These are phyloP conservation scores for Skeletonema costatum DNA, from an alignment of 108 stramenopile genomes.

Conservation along the genomic window DNA sequence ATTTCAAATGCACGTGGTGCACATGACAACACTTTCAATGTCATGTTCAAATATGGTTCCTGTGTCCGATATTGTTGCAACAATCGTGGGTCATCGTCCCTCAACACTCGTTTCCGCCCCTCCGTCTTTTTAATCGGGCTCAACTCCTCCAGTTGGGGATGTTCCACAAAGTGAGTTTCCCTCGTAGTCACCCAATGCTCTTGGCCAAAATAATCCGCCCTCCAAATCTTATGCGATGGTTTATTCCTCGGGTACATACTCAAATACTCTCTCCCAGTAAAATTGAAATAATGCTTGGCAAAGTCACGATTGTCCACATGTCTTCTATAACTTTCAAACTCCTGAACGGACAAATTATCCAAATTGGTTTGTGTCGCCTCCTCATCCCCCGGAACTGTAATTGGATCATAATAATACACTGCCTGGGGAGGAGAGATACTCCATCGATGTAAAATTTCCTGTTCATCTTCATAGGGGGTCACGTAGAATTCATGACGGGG, in stretches of 20 bases:
- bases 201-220: conserved; percentile 81
- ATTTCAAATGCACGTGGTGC: conserved; percentile 89
- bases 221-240: conserved; percentile 74
- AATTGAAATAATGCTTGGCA: conserved; percentile 59
- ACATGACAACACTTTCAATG: conserved; percentile 71
- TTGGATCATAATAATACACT: conserved; percentile 75
- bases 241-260: conserved; percentile 43
- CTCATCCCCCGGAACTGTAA: conserved; percentile 54
- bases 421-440: conserved; percentile 25
- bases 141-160: conserved; percentile 53
- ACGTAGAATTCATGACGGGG: conserved; percentile 69
- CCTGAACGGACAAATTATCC: conserved; percentile 24
- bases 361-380: conserved; percentile 67
- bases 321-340: conserved; percentile 53
- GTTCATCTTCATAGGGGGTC: conserved; percentile 28
- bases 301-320: conserved; percentile 54
- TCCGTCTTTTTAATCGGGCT: conserved; percentile 15
- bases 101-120: conserved; percentile 40
- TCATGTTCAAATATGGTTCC: conserved; percentile 68
- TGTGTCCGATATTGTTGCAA: conserved; percentile 69
- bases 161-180: conserved; percentile 72
- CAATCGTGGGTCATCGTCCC: conserved; percentile 49
- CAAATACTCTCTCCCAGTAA: conserved; percentile 56
- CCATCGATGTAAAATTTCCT: conserved; percentile 35
- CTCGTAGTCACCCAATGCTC: conserved; percentile 78